A percentile compares a stretch with the other conserved stretches of the same genome.
These are phyloP conservation scores for Plasmodium coatneyi DNA, from an alignment of 169 alveolate species.

Conservation along the genomic window DNA sequence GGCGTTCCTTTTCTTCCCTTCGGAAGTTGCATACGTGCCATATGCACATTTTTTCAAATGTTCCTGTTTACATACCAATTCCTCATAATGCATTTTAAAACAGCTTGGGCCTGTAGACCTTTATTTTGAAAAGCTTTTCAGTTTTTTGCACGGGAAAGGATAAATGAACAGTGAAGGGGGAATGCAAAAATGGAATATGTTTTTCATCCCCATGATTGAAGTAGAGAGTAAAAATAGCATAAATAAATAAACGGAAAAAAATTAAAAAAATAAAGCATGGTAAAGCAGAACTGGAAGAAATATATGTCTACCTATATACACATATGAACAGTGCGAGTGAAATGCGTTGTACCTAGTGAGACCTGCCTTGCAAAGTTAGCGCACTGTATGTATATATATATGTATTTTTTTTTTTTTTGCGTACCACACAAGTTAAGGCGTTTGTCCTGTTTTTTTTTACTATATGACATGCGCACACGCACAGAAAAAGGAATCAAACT, in stretches of 20 bases:
- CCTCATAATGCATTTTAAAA: conserved; percentile 45
- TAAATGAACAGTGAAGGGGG: not conserved
- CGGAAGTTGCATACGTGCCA: not conserved
- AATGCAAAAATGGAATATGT: not conserved
- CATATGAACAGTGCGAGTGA: conserved; percentile 6
- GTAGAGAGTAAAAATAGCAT: not conserved
- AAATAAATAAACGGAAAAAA: not conserved
- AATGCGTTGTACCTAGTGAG: conserved; percentile 15
- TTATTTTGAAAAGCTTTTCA: not conserved
- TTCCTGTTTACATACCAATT: conserved; percentile 47
- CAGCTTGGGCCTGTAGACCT: not conserved
- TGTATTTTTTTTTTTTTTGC: conserved; percentile 2
- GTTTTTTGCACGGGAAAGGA: conserved; percentile 20
- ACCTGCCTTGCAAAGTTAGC: not conserved
- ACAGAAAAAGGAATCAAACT: not conserved
- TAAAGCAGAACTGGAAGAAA: not conserved
- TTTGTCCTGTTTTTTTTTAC: not conserved
- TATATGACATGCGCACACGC: not conserved
- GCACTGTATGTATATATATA: not conserved
- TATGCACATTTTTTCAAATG: not conserved
- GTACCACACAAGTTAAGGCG: not conserved
- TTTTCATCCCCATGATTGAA: not conserved
- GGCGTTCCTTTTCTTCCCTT: not conserved
- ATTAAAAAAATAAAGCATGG: not conserved
- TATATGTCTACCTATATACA: conserved; percentile 1